A percentile compares a stretch with the other conserved stretches of the same genome.
Conservation (phyloP, 2,329 filamentous ascomycete species). For the Emergomyces pasteurianus region DNA sequence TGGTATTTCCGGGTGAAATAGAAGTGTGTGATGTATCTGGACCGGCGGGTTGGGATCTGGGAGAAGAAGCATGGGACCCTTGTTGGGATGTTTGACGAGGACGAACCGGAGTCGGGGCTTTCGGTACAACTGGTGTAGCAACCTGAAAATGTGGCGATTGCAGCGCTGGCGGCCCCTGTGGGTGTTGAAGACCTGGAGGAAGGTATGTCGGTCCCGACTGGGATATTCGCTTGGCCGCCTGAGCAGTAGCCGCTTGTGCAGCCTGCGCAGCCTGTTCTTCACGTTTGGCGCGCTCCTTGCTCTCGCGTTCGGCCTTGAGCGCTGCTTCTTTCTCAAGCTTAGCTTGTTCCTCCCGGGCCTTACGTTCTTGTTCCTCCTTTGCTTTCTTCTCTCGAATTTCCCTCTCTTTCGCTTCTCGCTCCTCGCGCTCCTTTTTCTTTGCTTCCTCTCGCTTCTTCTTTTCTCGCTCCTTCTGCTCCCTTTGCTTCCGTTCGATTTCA, state of each 20-base stretch:
- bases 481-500: constrained; percentile 72
- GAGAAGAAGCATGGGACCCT: constrained; percentile 55
- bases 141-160: constrained; percentile 70
- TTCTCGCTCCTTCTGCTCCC: constrained; percentile 66
- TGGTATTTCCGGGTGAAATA: constrained; percentile 47
- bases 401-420: constrained; percentile 51
- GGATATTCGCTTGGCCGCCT: constrained; percentile 44
- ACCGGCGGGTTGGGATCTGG: constrained; percentile 39
- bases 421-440: constrained; percentile 67
- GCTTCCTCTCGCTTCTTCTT: constrained; percentile 60
- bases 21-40: constrained; percentile 52
- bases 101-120: constrained; percentile 67
- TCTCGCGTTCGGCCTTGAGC: constrained; percentile 32
- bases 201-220: constrained; percentile 44
- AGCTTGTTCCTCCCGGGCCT: constrained; percentile 31
- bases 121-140: constrained; percentile 70
- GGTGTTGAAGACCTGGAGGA: constrained; percentile 41
- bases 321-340: constrained; percentile 44
- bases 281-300: constrained; percentile 38
- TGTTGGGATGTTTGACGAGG: constrained; percentile 70
- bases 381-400: constrained; percentile 59
- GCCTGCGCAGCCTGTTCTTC: constrained; percentile 26
- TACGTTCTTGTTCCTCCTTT: constrained; percentile 51
- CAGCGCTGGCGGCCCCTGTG: constrained; percentile 42
- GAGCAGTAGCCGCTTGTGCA: constrained; percentile 6